Evolutionary conservation across 768 basidiomycete species (phyloP), one percentile per base, ranked within the genome.

Genomic region (Lactarius indigo): DNA sequence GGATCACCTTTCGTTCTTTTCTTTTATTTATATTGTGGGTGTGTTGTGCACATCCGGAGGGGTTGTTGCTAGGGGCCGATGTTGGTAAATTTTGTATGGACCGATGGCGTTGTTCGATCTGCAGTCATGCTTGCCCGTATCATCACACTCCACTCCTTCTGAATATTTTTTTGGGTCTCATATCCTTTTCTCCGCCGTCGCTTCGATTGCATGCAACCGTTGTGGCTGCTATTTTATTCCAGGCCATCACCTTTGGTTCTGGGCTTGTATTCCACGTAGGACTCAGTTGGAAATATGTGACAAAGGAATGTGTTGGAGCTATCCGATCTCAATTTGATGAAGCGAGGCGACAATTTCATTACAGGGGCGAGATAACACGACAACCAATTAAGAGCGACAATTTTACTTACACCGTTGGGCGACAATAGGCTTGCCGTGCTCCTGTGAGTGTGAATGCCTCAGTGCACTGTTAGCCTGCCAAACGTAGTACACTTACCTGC

Each of bases 351-450:
- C 2, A 31, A 30, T 10, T 35, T 23, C 3, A 42, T 66, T 26
- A 59, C 44, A 39, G 7, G 54, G 6, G 31, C 26, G 47, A 55
- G 57, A 28, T 17, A 39, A 39, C 7, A 18, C 54, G 30, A 55
- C 41, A 31, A 28, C 56, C 28, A 20, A 47, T 28, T 59, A 33
- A 13, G 20, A n/a, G 31, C 8, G 1, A 39, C 12, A 28, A 13
- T 52, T 7, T 79, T 78, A 94, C 80, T 94, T 94, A 82, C 92
- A 94, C 73, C 92, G 83, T 72, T 94, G 91, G 10, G 87, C 87
- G 12, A 94, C 89, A 68, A 94, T 94, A 7, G 85, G 80, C 72
- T 85, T 89, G 57, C 92, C 93, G 72, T 92, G 91, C 74, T 94
- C 92, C 88, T 92, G 47, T 31, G 64, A 23, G 44, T 42, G 31